These are phyloP conservation scores for Phytophthora citrophthora DNA, from an alignment of 352 stramenopile genomes.

Conservation along the genomic window DNA sequence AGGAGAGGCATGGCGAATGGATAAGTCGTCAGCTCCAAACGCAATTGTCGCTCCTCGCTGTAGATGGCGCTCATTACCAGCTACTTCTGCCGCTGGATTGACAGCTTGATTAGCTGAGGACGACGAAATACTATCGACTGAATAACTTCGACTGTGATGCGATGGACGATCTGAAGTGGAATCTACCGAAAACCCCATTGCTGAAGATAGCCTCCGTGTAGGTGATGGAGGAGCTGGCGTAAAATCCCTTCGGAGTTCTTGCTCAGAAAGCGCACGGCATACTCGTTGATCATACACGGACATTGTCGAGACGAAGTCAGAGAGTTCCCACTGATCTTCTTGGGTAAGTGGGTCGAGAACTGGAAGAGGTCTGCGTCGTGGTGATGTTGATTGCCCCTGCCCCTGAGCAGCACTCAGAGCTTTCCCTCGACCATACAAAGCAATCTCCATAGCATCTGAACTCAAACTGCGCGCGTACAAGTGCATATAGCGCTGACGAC, in stretches of 20 bases:
- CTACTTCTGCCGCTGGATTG: slow-evolving; percentile 26
- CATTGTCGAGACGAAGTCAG: slow-evolving; percentile 61
- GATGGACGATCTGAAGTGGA: neutral
- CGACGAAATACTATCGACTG: slow-evolving; percentile 19
- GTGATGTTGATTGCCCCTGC: slow-evolving; percentile 11
- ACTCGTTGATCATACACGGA: slow-evolving; percentile 54
- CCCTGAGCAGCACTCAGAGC: slow-evolving; percentile 16
- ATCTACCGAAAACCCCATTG: slow-evolving; percentile 29
- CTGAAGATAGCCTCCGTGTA: slow-evolving; percentile 28
- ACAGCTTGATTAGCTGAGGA: slow-evolving; percentile 1
- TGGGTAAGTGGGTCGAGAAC: slow-evolving; percentile 47
- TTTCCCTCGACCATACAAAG: slow-evolving; percentile 45
- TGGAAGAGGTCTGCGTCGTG: slow-evolving; percentile 15
- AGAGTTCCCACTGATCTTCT: slow-evolving; percentile 69
- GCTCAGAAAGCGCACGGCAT: slow-evolving; percentile 50
- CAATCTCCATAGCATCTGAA: slow-evolving; percentile 45
- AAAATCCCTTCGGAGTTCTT: slow-evolving; percentile 48
- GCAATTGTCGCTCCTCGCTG: slow-evolving; percentile 40
- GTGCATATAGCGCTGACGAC: slow-evolving; percentile 54
- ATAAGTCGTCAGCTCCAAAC: slow-evolving; percentile 8
- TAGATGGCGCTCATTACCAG: slow-evolving; percentile 41
- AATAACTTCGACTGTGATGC: slow-evolving; percentile 31
- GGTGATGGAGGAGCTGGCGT: slow-evolving; percentile 29
- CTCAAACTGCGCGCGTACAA: slow-evolving; percentile 67
- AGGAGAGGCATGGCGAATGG: slow-evolving; percentile 24